phyloP scores from a whole-genome alignment of 331 rosid species.

The Arachis monticola region DNA sequence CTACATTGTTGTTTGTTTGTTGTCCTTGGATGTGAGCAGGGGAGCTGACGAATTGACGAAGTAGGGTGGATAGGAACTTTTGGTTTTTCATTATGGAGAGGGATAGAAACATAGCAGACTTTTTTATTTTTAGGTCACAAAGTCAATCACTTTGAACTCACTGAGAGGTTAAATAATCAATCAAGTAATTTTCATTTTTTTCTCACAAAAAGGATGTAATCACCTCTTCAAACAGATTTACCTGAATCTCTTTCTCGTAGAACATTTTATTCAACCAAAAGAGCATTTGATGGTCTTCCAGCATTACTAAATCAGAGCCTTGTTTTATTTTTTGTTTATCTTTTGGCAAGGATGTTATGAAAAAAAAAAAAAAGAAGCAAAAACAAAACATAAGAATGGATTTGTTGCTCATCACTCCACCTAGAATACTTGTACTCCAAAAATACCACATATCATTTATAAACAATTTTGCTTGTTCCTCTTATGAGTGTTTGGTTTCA shows the following conservation, averaged over 20 bases:
- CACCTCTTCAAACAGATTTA: not conserved
- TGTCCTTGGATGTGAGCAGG: too few species aligned
- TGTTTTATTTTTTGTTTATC: not conserved
- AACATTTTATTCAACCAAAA: not conserved
- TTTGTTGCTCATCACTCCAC: too few species aligned
- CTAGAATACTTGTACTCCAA: not conserved
- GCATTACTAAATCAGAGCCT: not conserved
- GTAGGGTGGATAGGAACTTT: too few species aligned
- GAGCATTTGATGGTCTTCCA: not conserved
- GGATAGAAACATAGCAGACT: not conserved
- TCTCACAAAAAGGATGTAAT: not conserved
- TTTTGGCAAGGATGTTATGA: slow-evolving; percentile 5
- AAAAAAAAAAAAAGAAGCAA: not conserved
- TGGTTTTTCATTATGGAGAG: not conserved
- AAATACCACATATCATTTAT: not conserved
- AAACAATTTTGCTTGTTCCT: slow-evolving; percentile 1
- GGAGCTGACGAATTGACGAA: too few species aligned
- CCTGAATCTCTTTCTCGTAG: not conserved
- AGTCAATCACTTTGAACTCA: not conserved
- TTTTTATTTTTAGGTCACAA: not conserved
- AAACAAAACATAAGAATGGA: not conserved
- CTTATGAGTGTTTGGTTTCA: slow-evolving; percentile 47
- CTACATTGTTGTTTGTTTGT: too few species aligned
- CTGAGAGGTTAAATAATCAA: not conserved
- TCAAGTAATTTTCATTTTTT: not conserved